Percentiles rank a stretch among this genome's conserved stretches.
phyloP scores from a whole-genome alignment of 805 yeast genomes.

The Debaryomyces prosopidis region DNA sequence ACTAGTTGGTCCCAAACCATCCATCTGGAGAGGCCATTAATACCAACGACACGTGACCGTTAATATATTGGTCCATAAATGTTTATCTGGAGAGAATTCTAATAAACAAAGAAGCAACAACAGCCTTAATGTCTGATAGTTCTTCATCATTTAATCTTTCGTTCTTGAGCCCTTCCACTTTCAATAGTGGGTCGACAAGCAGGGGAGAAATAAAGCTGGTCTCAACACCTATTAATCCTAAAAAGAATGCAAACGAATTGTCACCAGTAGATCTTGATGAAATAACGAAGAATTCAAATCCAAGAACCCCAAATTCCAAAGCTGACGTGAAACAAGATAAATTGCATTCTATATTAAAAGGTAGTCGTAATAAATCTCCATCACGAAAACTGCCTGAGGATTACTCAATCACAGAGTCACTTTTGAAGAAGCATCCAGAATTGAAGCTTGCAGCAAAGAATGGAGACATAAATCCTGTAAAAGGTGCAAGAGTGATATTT shows the following conservation, averaged over 20 bases:
- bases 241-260: constrained; percentile 1
- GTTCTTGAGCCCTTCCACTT: constrained; percentile 9
- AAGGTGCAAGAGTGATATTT: constrained; percentile 31
- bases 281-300: neutral
- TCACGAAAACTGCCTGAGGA: neutral
- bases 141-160: constrained; percentile 12
- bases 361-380: constrained; percentile 5
- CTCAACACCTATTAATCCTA: constrained; percentile 19
- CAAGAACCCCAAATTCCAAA: constrained; percentile 9
- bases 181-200: constrained; percentile 11
- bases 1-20: too few relatives aligned
- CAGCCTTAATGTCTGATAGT: constrained; percentile 4
- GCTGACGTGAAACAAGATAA: neutral
- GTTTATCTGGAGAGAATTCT: neutral
- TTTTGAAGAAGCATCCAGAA: constrained; percentile 18
- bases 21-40: neutral
- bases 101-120: neutral
- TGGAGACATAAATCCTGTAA: constrained; percentile 30
- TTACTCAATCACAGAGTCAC: constrained; percentile 8
- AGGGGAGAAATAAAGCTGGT: constrained; percentile 10
- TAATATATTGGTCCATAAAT: neutral
- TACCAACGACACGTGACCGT: neutral
- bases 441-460: constrained; percentile 16
- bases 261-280: constrained; percentile 12
- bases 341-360: constrained; percentile 10